Base-by-base conservation (phyloP, 306 rosid species). In the Acacia acuminata region DNA sequence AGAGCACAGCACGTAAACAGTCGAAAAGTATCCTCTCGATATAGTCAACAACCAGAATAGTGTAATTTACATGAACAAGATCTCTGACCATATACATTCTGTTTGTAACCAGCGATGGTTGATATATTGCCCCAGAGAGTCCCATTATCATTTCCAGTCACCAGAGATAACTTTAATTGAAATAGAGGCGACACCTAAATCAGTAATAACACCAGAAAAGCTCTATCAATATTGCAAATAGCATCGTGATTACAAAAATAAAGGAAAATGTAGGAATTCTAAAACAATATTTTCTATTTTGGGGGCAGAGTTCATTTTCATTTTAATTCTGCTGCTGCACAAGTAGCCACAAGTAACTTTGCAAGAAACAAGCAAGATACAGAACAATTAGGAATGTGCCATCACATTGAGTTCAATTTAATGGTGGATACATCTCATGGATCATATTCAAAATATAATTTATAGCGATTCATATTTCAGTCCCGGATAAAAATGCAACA, bases 11-110 rank as follows among this genome's bases (percentile, higher is more conserved):
- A 81, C 72, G 44, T 81, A 50, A 63, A 82, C 77, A 67, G 77
- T 83, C 80, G 78, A 84, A 83, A 78, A 79, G 83, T 84, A 77
- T 87, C 85, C 85, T 22, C 86, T 81, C 76, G 82, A 84, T 77
- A 85, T 76, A 81, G 85, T 74, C 81, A 79, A 87, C 78, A 83
- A 90, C 76, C 34, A 88, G 77, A 88, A 60, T 85, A 84, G 86
- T 84, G 87, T 86, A 71, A 89, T 94, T 88, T 86, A 93, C 94
- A 94, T 69, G 86, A 81, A 76, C 80, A 87, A 38, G 79, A 63
- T 63, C 83, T 87, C 77, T 58, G 86, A 82, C 76, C 81, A 88
- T 92, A 88, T 90, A 88, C 91, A 88, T 77, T 84, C 84, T 73
- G 73, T 84, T 77, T 77, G 73, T 81, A 81, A 86, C 82, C 84